phyloP scores from a whole-genome alignment of 1,284 basidiomycete species.

The Fomitopsis schrenkii region DNA sequence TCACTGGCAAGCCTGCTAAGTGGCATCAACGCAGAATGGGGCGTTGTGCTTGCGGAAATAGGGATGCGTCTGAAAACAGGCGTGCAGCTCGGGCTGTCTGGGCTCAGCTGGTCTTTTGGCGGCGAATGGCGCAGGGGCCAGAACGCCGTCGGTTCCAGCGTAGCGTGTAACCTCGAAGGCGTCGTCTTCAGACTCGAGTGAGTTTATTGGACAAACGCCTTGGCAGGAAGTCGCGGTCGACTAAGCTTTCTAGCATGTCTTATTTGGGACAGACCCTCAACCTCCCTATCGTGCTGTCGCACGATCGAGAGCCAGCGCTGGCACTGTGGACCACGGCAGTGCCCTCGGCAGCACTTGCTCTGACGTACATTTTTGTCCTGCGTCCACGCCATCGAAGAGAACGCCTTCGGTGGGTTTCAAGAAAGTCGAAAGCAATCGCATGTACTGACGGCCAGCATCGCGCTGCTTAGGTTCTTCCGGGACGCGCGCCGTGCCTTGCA shows the following conservation, averaged over 20 bases:
- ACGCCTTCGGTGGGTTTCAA: conserved; percentile 26
- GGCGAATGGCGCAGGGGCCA: conserved; percentile 26
- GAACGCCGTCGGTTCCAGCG: conserved; percentile 25
- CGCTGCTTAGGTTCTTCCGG: conserved; percentile 41
- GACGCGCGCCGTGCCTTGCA: conserved; percentile 44
- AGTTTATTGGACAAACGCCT: conserved; percentile 13
- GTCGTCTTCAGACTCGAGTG: conserved; percentile 33
- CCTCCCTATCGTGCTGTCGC: conserved; percentile 32
- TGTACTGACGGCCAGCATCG: not conserved
- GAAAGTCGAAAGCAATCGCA: not conserved
- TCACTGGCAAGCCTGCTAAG: conserved; percentile 25
- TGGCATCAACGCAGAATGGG: conserved; percentile 27
- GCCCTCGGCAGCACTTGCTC: conserved; percentile 28
- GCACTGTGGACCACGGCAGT: conserved; percentile 29
- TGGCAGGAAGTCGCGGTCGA: conserved; percentile 2
- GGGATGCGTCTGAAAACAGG: conserved; percentile 20
- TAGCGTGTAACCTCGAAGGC: conserved; percentile 25
- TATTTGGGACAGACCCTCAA: conserved; percentile 32
- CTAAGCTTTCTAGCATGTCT: conserved; percentile 20
- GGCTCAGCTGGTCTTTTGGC: conserved; percentile 23
- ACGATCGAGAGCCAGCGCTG: conserved; percentile 25
- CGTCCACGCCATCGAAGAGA: conserved; percentile 27
- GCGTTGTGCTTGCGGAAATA: conserved; percentile 28
- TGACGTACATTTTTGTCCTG: conserved; percentile 32
- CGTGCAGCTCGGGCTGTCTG: conserved; percentile 21